Conservation (phyloP, 2,329 filamentous ascomycete species). For the Alternaria viburni region DNA sequence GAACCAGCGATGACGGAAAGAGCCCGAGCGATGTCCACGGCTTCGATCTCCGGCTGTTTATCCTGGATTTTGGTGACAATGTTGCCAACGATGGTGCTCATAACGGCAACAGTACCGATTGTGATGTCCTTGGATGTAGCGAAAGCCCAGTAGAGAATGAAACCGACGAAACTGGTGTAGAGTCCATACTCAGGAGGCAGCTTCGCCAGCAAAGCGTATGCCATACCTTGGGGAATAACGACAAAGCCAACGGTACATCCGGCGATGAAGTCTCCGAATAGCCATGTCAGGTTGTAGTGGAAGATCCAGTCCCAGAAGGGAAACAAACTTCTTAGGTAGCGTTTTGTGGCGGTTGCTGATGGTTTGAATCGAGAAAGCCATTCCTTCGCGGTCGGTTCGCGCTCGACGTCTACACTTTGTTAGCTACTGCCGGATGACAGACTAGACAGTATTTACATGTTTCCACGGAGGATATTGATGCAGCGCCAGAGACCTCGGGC, state of each 20-base stretch:
- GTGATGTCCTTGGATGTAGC: constrained; percentile 99
- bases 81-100: constrained; percentile 88
- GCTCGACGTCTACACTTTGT: constrained; percentile 78
- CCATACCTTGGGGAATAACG: constrained; percentile 97
- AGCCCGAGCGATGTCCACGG: constrained; percentile 72
- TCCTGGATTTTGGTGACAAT: constrained; percentile 69
- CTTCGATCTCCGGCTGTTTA: constrained; percentile 53
- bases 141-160: constrained; percentile 95
- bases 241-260: constrained; percentile 78
- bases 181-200: constrained; percentile 84
- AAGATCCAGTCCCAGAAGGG: constrained; percentile 90
- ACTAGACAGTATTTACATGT: constrained; percentile 26
- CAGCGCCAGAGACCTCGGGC: constrained; percentile 74
- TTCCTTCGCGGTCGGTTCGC: constrained; percentile 75
- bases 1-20: constrained; percentile 79
- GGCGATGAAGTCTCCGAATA: constrained; percentile 85
- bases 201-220: constrained; percentile 83
- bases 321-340: constrained; percentile 76
- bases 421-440: neutral
- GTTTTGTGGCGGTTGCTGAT: constrained; percentile 55
- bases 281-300: constrained; percentile 89
- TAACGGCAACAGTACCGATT: constrained; percentile 95
- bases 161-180: constrained; percentile 96
- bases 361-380: constrained; percentile 73
- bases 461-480: constrained; percentile 74